Base-by-base conservation (phyloP, 371 early-diverging fungal species). In the Fennellomyces sp. region DNA sequence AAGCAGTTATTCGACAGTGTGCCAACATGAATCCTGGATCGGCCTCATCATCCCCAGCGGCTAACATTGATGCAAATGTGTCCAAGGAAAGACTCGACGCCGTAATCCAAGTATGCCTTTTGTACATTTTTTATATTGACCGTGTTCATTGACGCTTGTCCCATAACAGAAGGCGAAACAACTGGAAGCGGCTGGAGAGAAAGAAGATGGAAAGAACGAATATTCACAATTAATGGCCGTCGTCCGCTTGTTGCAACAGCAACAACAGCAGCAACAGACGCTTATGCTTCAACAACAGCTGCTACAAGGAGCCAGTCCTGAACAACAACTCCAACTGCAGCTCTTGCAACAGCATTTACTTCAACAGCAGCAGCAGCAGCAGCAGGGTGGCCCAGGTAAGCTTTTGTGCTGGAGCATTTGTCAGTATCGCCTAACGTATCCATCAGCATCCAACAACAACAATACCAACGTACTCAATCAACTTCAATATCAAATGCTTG, bases 121-220 rank as follows among this genome's bases (percentile, higher is more conserved):
- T 8, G 26, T 2, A 33, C 21, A 3, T 21, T 19, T 33, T 31
- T 12, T 23, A 15, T 52, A 19, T 12, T 29, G 7, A 52, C 7
- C 17, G 8, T 21, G 3, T 33, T 30, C n/a, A 19, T 27, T 13
- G 49, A 25, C 27, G 5, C 49, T 26, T 33, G n/a, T 1, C 2
- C 15, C 31, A 2, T 5, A 52, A 36, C 42, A 52, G 62, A 30
- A 53, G 35, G 30, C 55, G 23, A 72, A 80, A 33, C 75, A 76
- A 23, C 55, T 85, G 45, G 81, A 85, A 63, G 74, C 76, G 10
- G 76, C 71, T 29, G 91, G 92, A 13, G 88, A 85, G 33, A 88
- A 85, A 15, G 92, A 92, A 75, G 84, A 85, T 48, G 88, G 80
- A 47, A 84, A 82, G 60, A 81, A 80, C 29, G 90, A 91, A 60